A percentile compares a stretch with the other conserved stretches of the same genome.
Conservation (phyloP, 805 yeast genomes). For the Candida caryicola region DNA sequence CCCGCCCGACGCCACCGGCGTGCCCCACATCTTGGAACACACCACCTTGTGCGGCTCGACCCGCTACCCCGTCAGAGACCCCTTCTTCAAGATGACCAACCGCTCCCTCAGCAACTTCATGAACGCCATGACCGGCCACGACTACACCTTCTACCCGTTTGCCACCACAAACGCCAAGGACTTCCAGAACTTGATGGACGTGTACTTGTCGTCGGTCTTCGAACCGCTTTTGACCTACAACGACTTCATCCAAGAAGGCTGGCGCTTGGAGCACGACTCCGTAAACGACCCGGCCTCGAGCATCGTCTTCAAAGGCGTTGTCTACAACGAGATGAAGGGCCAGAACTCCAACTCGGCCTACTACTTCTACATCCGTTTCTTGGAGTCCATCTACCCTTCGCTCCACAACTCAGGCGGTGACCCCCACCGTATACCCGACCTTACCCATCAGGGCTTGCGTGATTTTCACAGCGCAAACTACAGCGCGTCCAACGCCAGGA, state of each 20-base stretch:
- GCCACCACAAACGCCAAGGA: conserved; percentile 88
- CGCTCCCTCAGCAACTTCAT: conserved; percentile 92
- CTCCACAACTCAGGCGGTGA: conserved; percentile 93
- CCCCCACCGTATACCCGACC: conserved; percentile 72
- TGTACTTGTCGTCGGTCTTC: conserved; percentile 83
- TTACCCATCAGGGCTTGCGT: conserved; percentile 70
- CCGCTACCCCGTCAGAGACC: conserved; percentile 92
- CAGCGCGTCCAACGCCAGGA: conserved; percentile 86
- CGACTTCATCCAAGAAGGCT: conserved; percentile 94
- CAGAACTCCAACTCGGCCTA: conserved; percentile 88
- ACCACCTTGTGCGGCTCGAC: conserved; percentile 93
- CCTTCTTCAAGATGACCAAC: conserved; percentile 95
- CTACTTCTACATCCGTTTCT: conserved; percentile 78
- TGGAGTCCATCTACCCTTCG: conserved; percentile 79
- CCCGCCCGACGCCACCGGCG: conserved; percentile 93
- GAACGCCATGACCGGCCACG: conserved; percentile 99
- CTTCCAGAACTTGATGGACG: conserved; percentile 77
- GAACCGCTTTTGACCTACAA: conserved; percentile 73
- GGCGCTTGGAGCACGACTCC: conserved; percentile 83
- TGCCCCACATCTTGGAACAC: conserved; percentile 94
- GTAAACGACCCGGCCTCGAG: conserved; percentile 57
- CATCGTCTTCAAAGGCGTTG: conserved; percentile 87
- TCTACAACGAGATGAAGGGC: conserved; percentile 98
- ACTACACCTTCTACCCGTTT: conserved; percentile 93
- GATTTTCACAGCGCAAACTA: conserved; percentile 74